Conservation (phyloP, 352 stramenopile species). For the Thalassiosira hispida region DNA sequence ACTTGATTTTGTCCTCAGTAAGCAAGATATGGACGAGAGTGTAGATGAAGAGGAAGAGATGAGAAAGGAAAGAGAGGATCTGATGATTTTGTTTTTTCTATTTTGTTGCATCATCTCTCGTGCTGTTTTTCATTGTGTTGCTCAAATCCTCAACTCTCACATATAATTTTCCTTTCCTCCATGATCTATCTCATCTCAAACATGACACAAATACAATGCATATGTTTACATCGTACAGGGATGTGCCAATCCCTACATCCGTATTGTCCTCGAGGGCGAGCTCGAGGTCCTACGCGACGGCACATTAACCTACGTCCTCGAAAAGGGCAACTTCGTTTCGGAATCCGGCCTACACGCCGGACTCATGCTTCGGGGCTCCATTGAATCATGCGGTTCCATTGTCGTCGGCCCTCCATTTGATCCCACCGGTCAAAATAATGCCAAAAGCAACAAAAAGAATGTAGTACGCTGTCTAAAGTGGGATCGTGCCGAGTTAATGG, state of each 20-base stretch:
- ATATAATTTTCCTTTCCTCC: conserved; percentile 1
- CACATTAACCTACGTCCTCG: conserved; percentile 68
- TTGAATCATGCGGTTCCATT: conserved; percentile 73
- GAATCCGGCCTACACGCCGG: conserved; percentile 78
- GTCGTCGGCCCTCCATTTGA: conserved; percentile 38
- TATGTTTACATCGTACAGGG: conserved; percentile 26
- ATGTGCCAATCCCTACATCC: conserved; percentile 66
- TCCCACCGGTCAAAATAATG: conserved; percentile 1
- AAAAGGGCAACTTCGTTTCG: conserved; percentile 79
- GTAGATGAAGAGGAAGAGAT: no score
- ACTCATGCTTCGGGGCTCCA: conserved; percentile 59
- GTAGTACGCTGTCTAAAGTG: conserved; percentile 57
- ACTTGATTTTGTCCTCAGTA: no score
- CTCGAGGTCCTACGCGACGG: conserved; percentile 69
- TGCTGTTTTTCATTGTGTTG: no score
- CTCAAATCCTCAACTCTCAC: no score
- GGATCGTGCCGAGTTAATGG: conserved; percentile 73
- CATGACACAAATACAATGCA: background rate
- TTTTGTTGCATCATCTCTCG: background rate
- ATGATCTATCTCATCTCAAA: background rate
- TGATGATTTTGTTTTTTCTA: no score
- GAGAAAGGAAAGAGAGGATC: no score
- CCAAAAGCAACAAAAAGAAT: conserved; percentile 19
- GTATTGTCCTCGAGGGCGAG: conserved; percentile 70
- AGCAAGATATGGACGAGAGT: no score